These are phyloP conservation scores for Jamesozyma hellenica DNA, from an alignment of 805 yeast species.

Conservation along the genomic window DNA sequence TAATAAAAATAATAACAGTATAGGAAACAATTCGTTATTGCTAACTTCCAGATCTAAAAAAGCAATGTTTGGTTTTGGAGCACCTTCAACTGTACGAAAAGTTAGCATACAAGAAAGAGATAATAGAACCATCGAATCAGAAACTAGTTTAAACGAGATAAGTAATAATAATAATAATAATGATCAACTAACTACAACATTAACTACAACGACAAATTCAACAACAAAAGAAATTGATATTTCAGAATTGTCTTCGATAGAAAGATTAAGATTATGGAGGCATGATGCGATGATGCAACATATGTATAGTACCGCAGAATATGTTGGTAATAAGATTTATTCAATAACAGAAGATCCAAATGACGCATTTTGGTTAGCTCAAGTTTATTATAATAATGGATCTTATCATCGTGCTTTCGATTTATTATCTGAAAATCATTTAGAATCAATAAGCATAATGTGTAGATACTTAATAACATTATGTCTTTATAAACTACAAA, in stretches of 20 bases:
- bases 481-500: constrained; percentile 58
- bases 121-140: constrained; percentile 5
- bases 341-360: constrained; percentile 77
- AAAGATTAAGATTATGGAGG: constrained; percentile 79
- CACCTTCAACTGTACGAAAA: constrained; percentile 26
- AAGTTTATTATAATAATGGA: constrained; percentile 69
- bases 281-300: constrained; percentile 90
- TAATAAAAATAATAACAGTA: constrained; percentile 5
- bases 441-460: constrained; percentile 47
- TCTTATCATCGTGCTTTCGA: constrained; percentile 72
- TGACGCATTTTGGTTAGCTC: constrained; percentile 95
- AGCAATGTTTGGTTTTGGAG: constrained; percentile 20
- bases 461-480: constrained; percentile 76
- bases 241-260: constrained; percentile 54
- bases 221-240: constrained; percentile 19
- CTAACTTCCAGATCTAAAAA: constrained; percentile 20
- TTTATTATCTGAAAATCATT: constrained; percentile 48
- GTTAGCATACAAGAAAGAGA: constrained; percentile 19
- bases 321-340: constrained; percentile 82
- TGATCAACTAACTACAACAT: constrained; percentile 3
- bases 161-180: constrained; percentile 1
- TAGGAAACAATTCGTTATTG: constrained; percentile 13
- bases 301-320: constrained; percentile 81
- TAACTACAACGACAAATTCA: constrained; percentile 15
- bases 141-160: constrained; percentile 3